Conservation (phyloP, 1,139 yeast genomes). For the Taphrina confusa region DNA sequence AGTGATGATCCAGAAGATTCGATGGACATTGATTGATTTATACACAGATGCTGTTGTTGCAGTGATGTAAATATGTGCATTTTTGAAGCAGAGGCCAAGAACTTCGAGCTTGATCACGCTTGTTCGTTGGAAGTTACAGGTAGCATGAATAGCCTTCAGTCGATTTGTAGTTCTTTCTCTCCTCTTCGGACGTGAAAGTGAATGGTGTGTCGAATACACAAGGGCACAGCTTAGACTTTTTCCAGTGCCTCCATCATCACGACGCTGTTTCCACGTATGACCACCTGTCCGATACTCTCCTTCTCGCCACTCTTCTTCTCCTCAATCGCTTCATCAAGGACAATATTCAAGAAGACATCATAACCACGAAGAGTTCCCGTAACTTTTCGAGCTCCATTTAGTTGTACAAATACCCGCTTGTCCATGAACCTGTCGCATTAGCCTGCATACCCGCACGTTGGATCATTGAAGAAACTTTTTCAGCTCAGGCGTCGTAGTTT, state of each 20-base stretch:
- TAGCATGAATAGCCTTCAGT: no score
- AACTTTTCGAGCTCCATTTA: constrained; percentile 73
- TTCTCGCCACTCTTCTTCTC: constrained; percentile 56
- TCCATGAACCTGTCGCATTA: constrained; percentile 63
- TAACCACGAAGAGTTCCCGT: constrained; percentile 75
- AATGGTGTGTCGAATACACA: no score
- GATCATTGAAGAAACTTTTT: constrained; percentile 49
- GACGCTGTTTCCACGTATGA: constrained; percentile 53
- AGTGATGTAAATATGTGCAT: background rate
- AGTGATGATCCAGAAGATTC: background rate
- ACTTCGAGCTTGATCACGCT: no score
- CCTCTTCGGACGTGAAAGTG: no score
- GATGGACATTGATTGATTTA: constrained; percentile 17
- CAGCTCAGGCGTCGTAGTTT: constrained; percentile 63
- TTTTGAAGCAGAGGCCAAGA: no score
- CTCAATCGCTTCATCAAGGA: constrained; percentile 72
- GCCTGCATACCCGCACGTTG: no score
- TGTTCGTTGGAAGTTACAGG: no score
- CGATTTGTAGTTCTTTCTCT: no score
- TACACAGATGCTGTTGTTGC: background rate
- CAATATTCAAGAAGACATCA: constrained; percentile 74
- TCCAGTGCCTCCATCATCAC: constrained; percentile 48
- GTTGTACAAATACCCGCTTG: constrained; percentile 65
- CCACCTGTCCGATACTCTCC: constrained; percentile 57
- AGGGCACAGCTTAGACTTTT: constrained; percentile 15